Evolutionary conservation across 768 basidiomycete species (phyloP).

Genomic region (Erythrobasidium yunnanense): DNA sequence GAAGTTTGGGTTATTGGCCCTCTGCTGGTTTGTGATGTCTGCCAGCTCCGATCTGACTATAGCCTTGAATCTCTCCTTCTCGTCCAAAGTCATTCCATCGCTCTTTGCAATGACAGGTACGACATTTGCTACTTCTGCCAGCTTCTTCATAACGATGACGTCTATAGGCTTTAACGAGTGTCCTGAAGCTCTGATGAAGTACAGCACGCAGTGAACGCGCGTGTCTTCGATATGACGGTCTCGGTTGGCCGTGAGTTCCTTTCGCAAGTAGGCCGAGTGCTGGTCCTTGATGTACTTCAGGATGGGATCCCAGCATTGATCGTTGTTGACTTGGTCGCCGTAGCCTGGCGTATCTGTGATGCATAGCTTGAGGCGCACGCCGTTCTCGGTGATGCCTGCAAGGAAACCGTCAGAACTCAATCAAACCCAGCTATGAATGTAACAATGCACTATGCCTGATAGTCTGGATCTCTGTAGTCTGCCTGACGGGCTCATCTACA

Average conservation of each 20-base stretch:
- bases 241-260: constrained; percentile 96
- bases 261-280: constrained; percentile 94
- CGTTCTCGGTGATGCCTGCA: constrained; percentile 87
- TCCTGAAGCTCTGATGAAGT: constrained; percentile 98
- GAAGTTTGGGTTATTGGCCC: neutral
- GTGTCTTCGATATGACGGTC: constrained; percentile 98
- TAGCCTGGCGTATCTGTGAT: constrained; percentile 98
- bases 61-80: constrained; percentile 82
- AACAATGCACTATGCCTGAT: constrained; percentile 70
- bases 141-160: constrained; percentile 96
- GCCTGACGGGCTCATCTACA: constrained; percentile 75
- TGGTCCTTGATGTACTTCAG: constrained; percentile 99
- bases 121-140: constrained; percentile 96
- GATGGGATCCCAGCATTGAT: constrained; percentile 98
- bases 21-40: neutral
- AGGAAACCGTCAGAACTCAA: neutral
- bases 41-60: constrained; percentile 50
- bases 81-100: constrained; percentile 84
- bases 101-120: constrained; percentile 99
- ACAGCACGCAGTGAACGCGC: constrained; percentile 92
- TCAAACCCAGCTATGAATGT: neutral
- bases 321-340: constrained; percentile 97
- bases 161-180: constrained; percentile 93
- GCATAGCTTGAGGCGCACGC: constrained; percentile 84
- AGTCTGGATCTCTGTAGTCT: constrained; percentile 93